Evolutionary conservation across 2,329 filamentous ascomycete genomes (phyloP), one percentile per base, ranked within the genome.

Genomic region (Cylindrodendrum hubeiense): DNA sequence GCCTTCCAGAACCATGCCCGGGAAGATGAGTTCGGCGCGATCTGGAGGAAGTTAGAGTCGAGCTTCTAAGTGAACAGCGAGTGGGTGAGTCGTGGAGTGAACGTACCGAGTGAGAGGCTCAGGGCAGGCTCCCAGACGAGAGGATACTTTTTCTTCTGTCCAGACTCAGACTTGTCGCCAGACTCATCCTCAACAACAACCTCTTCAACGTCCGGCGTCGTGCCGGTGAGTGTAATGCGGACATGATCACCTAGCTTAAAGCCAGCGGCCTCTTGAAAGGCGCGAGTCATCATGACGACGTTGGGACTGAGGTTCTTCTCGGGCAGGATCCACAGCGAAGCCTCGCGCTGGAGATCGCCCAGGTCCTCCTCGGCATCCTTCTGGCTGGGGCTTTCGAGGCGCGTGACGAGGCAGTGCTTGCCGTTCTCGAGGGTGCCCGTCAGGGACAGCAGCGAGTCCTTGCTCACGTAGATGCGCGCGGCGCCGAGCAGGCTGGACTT

Each of bases 181-280:
- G 85, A 86, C 9, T 87, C 81, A 69, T 93, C 90, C 68, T 86
- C 83, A 17, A 95, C 77, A 7, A 87, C 79, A 3, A 95, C 83
- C 28, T 84, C 82, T 4, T 86, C 82, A 6, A 90, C 88, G 22
- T 87, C 85, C 0, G 84, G 82, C 12, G 91, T 78, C 2, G 80
- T 71, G 10, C 86, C 84, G 2, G 85, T 82, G 24, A 95, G 86
- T 8, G 85, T 84, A 51, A 97, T 83, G 34, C 79, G 79, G 34
- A 87, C 81, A 54, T 89, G 86, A 52, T 94, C 92, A 17, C 89
- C 90, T 4, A 96, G 83, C 66, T 91, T 91, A 71, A 97, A 87
- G 1, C 88, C 89, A 70, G 92, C 92, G 7, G 89, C 86, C 37
- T 92, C 90, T 67, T 93, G 91, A 58, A 97, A 88, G 6, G 89